Conservation (phyloP, 306 rosid genomes). For the Pterocarpus macrocarpus region DNA sequence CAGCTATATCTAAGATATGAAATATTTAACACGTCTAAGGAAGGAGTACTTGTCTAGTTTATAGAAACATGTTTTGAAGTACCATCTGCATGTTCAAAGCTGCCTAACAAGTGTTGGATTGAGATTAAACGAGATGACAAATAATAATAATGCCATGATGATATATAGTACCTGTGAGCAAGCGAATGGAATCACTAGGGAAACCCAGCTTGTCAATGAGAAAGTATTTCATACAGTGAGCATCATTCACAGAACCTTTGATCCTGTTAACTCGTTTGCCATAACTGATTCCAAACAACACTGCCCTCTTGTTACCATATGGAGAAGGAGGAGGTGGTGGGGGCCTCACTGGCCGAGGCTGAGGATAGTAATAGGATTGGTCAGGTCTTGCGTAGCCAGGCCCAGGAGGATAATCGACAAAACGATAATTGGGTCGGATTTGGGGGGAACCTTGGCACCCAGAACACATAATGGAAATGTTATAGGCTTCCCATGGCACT, state of each 20-base stretch:
- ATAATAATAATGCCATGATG: not conserved
- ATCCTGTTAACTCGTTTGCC: slow-evolving; percentile 11
- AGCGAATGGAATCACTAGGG: slow-evolving; percentile 59
- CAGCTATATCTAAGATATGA: not conserved
- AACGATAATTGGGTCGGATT: slow-evolving; percentile 3
- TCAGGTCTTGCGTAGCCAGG: not conserved
- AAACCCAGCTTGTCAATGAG: slow-evolving; percentile 57
- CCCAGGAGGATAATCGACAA: not conserved
- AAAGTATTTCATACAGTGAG: slow-evolving; percentile 61
- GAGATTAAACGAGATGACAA: not conserved
- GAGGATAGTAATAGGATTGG: slow-evolving; percentile 17
- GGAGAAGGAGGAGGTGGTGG: slow-evolving; percentile 42
- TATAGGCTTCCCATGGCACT: slow-evolving; percentile 39
- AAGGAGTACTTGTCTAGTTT: not conserved
- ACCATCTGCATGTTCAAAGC: not conserved
- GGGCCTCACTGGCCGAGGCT: slow-evolving; percentile 5
- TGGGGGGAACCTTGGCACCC: slow-evolving; percentile 25
- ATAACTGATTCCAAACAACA: slow-evolving; percentile 50
- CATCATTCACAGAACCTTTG: slow-evolving; percentile 65
- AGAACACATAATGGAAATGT: slow-evolving; percentile 31
- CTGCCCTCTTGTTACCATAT: slow-evolving; percentile 52
- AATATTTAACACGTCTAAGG: not conserved
- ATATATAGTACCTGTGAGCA: slow-evolving; percentile 61
- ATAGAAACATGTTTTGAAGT: not conserved
- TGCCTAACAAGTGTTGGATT: not conserved